Conservation (phyloP, 1,139 yeast genomes). For the Taiozyma sp. region DNA sequence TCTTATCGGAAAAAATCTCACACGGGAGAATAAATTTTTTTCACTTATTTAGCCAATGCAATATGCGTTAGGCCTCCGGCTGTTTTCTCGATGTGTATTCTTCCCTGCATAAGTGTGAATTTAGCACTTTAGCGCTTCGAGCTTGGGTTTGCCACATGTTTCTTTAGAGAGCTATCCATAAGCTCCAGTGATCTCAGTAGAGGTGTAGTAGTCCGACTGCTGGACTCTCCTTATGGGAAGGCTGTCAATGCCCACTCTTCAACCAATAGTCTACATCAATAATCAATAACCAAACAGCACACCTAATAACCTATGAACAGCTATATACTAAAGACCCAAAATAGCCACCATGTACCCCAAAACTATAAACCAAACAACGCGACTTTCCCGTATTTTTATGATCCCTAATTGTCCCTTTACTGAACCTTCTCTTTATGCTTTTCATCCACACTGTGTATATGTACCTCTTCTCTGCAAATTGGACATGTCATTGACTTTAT, state of each 20-base stretch:
- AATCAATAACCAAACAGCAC: no score
- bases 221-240: no score
- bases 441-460: background rate
- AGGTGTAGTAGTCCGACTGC: no score
- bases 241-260: no score
- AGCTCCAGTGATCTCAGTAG: background rate
- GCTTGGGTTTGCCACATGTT: no score
- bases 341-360: background rate
- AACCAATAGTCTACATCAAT: no score
- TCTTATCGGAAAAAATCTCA: background rate
- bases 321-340: background rate
- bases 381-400: background rate
- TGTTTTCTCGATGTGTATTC: background rate
- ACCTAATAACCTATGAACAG: background rate
- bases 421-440: background rate
- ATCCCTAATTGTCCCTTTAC: background rate
- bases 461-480: constrained; percentile 32
- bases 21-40: background rate
- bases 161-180: no score
- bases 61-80: background rate
- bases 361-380: background rate
- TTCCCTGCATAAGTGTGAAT: background rate
- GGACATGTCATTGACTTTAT: constrained; percentile 42
- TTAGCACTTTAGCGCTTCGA: no score
- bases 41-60: background rate